phyloP scores from a whole-genome alignment of 2,329 filamentous ascomycete species.

The Daldinia sp. region DNA sequence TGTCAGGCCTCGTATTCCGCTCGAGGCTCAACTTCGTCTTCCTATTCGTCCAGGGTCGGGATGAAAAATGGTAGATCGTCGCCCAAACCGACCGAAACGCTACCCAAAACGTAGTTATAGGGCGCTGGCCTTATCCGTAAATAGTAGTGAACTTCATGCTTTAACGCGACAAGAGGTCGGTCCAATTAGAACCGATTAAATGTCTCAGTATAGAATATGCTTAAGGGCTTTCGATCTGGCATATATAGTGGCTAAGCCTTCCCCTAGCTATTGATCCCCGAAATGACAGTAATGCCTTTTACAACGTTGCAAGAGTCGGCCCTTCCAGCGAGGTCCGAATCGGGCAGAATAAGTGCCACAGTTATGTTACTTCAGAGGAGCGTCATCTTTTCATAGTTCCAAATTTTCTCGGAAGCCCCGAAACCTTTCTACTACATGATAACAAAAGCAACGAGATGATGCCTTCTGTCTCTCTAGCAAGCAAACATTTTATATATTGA shows the following conservation, averaged over 20 bases:
- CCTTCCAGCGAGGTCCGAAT: background rate
- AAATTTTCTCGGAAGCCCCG: background rate
- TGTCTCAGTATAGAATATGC: constrained; percentile 19
- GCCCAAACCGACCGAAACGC: background rate
- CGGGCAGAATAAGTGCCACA: background rate
- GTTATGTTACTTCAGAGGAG: background rate
- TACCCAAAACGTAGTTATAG: constrained; percentile 1
- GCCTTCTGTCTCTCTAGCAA: background rate
- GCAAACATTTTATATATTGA: background rate
- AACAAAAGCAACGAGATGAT: background rate
- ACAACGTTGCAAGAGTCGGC: constrained; percentile 19
- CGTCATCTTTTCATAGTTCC: background rate
- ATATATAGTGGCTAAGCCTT: background rate
- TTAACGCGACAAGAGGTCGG: background rate
- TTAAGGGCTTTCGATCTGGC: background rate
- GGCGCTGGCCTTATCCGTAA: background rate
- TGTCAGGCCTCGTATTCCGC: background rate
- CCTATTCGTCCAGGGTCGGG: background rate
- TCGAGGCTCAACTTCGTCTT: background rate
- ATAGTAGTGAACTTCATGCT: background rate
- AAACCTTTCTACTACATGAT: background rate
- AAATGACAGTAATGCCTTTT: background rate
- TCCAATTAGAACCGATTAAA: constrained; percentile 9
- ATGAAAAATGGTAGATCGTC: background rate
- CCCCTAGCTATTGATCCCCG: background rate